These are phyloP conservation scores for Aphanomyces stellatus DNA, from an alignment of 352 stramenopile genomes.

Conservation along the genomic window DNA sequence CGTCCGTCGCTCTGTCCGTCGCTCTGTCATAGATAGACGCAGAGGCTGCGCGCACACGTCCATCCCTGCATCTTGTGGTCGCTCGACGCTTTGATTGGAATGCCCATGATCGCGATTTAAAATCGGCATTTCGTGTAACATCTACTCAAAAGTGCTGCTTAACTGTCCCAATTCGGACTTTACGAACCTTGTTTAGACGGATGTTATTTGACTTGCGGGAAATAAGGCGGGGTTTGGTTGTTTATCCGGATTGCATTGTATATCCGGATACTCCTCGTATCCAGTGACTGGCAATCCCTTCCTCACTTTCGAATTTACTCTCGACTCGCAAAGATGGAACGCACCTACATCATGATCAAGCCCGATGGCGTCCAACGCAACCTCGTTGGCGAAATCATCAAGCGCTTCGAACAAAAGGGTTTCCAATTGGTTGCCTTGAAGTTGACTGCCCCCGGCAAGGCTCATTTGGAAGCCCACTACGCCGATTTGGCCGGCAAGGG, in stretches of 20 bases:
- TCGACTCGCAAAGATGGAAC: constrained; percentile 25
- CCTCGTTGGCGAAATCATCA: constrained; percentile 96
- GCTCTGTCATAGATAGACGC: too few relatives aligned
- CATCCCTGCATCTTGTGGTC: too few relatives aligned
- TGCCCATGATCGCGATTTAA: too few relatives aligned
- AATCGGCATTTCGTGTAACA: too few relatives aligned
- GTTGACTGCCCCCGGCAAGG: constrained; percentile 60
- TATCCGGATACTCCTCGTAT: background rate
- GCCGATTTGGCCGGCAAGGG: constrained; percentile 89
- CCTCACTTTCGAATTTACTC: constrained; percentile 18
- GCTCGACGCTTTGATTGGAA: background rate
- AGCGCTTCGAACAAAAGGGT: constrained; percentile 96
- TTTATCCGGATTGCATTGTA: background rate
- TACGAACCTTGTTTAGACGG: too few relatives aligned
- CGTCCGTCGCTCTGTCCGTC: too few relatives aligned
- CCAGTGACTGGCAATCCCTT: background rate
- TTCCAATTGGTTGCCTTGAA: constrained; percentile 97
- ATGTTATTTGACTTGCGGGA: too few relatives aligned
- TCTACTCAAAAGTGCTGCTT: too few relatives aligned
- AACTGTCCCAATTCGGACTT: too few relatives aligned
- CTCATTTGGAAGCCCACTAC: constrained; percentile 86
- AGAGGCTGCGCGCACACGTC: too few relatives aligned
- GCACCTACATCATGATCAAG: constrained; percentile 94
- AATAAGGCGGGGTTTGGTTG: too few relatives aligned
- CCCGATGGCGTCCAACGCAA: constrained; percentile 95